Conservation (phyloP, 768 basidiomycete genomes). For the Naganishia vaughanmartiniae region DNA sequence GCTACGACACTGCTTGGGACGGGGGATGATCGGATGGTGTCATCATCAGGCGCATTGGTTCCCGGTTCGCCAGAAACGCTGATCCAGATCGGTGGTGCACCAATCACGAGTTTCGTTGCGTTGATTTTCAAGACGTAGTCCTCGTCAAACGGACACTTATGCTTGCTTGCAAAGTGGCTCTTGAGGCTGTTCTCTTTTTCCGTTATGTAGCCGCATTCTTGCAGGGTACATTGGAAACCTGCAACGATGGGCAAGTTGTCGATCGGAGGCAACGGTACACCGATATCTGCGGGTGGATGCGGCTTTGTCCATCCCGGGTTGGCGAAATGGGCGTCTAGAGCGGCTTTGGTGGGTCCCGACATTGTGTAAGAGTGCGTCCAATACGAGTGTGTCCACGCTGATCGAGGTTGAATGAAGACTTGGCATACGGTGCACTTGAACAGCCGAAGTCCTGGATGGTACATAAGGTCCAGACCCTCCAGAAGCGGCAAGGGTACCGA, state of each 20-base stretch:
- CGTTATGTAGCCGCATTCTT: conserved; percentile 1
- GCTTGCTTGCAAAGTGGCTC: neutral
- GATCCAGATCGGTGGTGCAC: neutral
- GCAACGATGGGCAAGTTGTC: conserved; percentile 9
- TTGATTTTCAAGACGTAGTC: neutral
- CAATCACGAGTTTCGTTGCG: neutral
- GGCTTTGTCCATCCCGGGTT: conserved; percentile 12
- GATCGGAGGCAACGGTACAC: neutral
- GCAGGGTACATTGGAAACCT: neutral
- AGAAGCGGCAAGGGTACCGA: conserved; percentile 1
- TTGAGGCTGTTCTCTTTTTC: neutral
- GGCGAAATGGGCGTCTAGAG: neutral
- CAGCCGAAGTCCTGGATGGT: neutral
- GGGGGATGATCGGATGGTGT: neutral
- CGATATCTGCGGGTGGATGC: neutral
- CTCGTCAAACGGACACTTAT: neutral
- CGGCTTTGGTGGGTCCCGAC: neutral
- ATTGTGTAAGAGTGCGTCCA: neutral
- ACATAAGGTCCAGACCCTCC: conserved; percentile 5
- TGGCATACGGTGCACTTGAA: conserved; percentile 6
- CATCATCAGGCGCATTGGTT: neutral
- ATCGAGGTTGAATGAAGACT: conserved; percentile 1
- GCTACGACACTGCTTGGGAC: neutral
- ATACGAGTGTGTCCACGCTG: neutral
- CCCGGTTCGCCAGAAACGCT: neutral